A percentile compares a stretch with the other conserved stretches of the same genome.
phyloP scores from a whole-genome alignment of 2,329 filamentous ascomycete species.

The Pleurostoma richardsiae region DNA sequence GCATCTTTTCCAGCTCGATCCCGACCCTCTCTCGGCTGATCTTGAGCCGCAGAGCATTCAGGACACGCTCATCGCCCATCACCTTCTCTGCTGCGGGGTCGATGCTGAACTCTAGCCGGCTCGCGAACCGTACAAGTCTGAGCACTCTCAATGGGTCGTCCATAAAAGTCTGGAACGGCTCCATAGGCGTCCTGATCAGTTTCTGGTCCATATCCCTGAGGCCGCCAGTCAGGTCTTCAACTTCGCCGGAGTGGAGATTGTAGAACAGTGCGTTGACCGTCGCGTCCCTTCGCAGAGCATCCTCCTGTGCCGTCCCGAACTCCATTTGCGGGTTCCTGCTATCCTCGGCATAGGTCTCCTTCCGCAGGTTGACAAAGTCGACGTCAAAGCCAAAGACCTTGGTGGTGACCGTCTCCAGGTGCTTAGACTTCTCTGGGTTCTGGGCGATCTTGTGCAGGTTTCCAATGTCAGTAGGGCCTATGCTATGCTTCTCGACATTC shows the following conservation, averaged over 20 bases:
- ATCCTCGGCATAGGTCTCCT: slow-evolving; percentile 84
- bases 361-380: slow-evolving; percentile 90
- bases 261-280: slow-evolving; percentile 96
- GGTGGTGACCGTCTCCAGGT: slow-evolving; percentile 86
- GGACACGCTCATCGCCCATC: slow-evolving; percentile 77
- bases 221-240: slow-evolving; percentile 86
- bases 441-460: slow-evolving; percentile 82
- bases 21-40: slow-evolving; percentile 90
- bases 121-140: slow-evolving; percentile 84
- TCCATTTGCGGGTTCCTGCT: slow-evolving; percentile 90
- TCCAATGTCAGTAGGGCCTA: slow-evolving; percentile 56
- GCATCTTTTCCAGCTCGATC: slow-evolving; percentile 85
- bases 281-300: slow-evolving; percentile 83
- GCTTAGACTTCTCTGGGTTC: slow-evolving; percentile 95
- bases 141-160: slow-evolving; percentile 88
- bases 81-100: slow-evolving; percentile 61
- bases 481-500: slow-evolving; percentile 56
- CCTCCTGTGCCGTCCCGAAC: slow-evolving; percentile 87
- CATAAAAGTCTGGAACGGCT: slow-evolving; percentile 87
- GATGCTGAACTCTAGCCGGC: slow-evolving; percentile 74
- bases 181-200: slow-evolving; percentile 79
- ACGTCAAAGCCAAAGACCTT: slow-evolving; percentile 82
- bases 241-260: slow-evolving; percentile 71
- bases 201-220: slow-evolving; percentile 67
- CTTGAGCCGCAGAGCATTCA: slow-evolving; percentile 74